phyloP scores from a whole-genome alignment of 352 stramenopile species.

The Phytopythium chamaehyphon region DNA sequence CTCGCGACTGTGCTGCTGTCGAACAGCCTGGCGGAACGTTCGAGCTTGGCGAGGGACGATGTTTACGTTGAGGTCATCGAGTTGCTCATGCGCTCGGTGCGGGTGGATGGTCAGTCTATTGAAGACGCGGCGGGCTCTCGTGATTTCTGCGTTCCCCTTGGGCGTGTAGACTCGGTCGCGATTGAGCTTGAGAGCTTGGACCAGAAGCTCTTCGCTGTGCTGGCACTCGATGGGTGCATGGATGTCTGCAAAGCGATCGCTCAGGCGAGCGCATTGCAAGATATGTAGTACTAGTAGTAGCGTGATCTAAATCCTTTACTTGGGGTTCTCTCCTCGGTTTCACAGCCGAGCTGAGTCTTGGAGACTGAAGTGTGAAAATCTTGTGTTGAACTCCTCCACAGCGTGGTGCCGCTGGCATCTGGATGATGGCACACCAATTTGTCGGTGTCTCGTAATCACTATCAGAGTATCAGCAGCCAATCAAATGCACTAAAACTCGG shows the following conservation, averaged over 20 bases:
- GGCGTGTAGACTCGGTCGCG: neutral
- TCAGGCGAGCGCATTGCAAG: neutral
- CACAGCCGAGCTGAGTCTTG: neutral
- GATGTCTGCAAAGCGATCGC: constrained; percentile 3
- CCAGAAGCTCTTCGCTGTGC: constrained; percentile 6
- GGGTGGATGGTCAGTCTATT: constrained; percentile 12
- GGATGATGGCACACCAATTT: too few species aligned
- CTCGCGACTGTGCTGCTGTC: constrained; percentile 37
- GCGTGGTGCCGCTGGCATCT: too few species aligned
- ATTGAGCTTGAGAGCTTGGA: constrained; percentile 12
- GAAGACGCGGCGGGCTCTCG: neutral
- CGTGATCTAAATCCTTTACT: neutral
- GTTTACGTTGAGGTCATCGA: constrained; percentile 23
- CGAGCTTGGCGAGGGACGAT: constrained; percentile 17
- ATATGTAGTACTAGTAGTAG: neutral
- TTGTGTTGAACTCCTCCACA: too few species aligned
- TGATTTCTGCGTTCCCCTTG: neutral
- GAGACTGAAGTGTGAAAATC: too few species aligned
- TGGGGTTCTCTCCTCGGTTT: neutral
- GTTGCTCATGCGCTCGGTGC: constrained; percentile 18
- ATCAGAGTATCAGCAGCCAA: too few species aligned
- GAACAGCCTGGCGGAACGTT: constrained; percentile 33
- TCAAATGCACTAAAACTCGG: too few species aligned
- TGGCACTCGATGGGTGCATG: constrained; percentile 19
- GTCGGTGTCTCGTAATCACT: too few species aligned